Evolutionary conservation across 75 land plant species (phyloP).

Genomic region (Cryptomeria japonica): DNA sequence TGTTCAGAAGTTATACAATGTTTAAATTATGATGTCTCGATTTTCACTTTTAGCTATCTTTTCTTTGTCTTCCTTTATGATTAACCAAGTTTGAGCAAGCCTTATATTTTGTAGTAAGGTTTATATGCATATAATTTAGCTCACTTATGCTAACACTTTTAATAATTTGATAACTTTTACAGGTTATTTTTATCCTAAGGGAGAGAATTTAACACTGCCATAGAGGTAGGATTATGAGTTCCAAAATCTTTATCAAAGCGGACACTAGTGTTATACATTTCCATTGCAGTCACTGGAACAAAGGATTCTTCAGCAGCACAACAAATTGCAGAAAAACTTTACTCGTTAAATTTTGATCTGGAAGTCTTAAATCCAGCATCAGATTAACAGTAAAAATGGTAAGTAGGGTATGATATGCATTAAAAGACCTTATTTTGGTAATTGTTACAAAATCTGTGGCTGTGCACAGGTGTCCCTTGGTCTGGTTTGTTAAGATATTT

Average conservation of each 20-base stretch:
- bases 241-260: not conserved
- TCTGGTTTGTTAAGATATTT: not conserved
- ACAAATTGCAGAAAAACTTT: not conserved
- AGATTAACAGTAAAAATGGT: not conserved
- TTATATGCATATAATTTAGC: not conserved
- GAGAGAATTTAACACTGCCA: slow-evolving; percentile 1
- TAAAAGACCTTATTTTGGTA: not conserved
- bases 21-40: not conserved
- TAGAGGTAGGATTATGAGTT: slow-evolving; percentile 1
- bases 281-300: not conserved
- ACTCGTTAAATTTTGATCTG: not conserved
- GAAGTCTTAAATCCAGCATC: not conserved
- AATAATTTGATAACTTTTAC: not conserved
- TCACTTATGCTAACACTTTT: slow-evolving; percentile 6
- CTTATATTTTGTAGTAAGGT: not conserved
- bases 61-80: not conserved
- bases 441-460: not conserved
- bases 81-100: not conserved
- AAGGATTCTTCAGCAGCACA: not conserved
- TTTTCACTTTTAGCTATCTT: not conserved
- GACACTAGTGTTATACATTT: not conserved
- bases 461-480: not conserved
- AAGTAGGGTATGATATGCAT: not conserved
- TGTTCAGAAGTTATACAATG: not conserved
- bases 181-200: not conserved